These are phyloP conservation scores for Phlyctochytrium bullatum DNA, from an alignment of 192 early-diverging fungal species.

Conservation along the genomic window DNA sequence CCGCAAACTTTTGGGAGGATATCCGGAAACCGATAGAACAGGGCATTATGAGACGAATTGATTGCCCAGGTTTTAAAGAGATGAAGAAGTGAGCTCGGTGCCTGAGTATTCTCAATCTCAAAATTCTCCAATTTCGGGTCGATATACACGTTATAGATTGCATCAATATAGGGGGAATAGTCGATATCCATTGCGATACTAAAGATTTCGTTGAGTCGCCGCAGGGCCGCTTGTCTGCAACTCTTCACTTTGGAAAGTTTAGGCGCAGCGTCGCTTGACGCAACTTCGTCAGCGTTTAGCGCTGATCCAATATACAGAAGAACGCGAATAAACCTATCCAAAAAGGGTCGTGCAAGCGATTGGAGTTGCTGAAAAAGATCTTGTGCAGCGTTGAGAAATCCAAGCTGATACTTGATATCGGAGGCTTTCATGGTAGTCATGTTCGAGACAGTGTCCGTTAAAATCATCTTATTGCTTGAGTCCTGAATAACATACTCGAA, in stretches of 20 bases:
- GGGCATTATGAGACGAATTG: conserved; percentile 59
- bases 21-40: conserved; percentile 62
- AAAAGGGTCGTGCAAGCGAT: conserved; percentile 63
- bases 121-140: conserved; percentile 68
- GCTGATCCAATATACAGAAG: conserved; percentile 70
- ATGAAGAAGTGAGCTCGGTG: conserved; percentile 73
- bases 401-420: conserved; percentile 64
- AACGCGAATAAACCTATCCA: conserved; percentile 71
- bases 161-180: conserved; percentile 71
- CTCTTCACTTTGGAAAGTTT: conserved; percentile 35
- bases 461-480: too few relatives aligned
- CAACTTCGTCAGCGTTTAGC: conserved; percentile 54
- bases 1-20: conserved; percentile 70
- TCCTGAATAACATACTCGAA: conserved; percentile 42
- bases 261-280: conserved; percentile 13
- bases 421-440: conserved; percentile 1
- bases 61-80: conserved; percentile 78
- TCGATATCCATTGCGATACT: conserved; percentile 60
- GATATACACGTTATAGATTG: conserved; percentile 73
- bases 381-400: conserved; percentile 74
- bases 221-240: conserved; percentile 69
- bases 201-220: conserved; percentile 77
- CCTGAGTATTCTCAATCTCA: conserved; percentile 82
- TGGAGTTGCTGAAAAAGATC: conserved; percentile 86
- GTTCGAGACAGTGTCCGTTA: too few relatives aligned